These are phyloP conservation scores for Podospora bellae-mahoneyi DNA, from an alignment of 495 filamentous ascomycete species.

Conservation along the genomic window DNA sequence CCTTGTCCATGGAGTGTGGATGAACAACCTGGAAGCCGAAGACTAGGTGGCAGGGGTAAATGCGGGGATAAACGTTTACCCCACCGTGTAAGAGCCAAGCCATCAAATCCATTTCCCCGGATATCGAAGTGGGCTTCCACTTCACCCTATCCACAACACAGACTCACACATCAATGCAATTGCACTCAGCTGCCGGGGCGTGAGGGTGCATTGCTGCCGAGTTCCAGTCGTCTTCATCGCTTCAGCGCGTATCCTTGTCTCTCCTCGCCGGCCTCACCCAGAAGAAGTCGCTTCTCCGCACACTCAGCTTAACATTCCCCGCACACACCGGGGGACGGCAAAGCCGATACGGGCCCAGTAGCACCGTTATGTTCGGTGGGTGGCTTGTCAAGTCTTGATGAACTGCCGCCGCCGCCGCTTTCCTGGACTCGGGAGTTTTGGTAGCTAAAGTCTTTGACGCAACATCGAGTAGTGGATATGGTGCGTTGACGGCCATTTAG, in stretches of 20 bases:
- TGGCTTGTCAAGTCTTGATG: too few relatives aligned
- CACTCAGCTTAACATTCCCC: constrained; percentile 15
- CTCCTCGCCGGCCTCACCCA: not conserved
- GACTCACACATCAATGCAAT: too few relatives aligned
- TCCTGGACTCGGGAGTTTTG: not conserved
- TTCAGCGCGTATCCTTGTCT: not conserved
- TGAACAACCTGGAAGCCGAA: not conserved
- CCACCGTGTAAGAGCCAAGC: not conserved
- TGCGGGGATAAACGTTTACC: constrained; percentile 27
- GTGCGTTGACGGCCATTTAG: not conserved
- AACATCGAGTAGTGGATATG: constrained; percentile 15
- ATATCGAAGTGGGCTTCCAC: too few relatives aligned
- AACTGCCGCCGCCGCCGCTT: not conserved
- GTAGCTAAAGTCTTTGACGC: not conserved
- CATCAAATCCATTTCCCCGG: too few relatives aligned
- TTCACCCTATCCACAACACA: not conserved
- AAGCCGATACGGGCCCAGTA: not conserved
- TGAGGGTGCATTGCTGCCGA: not conserved
- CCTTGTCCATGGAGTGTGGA: not conserved
- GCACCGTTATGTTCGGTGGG: not conserved
- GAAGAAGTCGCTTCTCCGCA: not conserved
- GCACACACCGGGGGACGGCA: not conserved
- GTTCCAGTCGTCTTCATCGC: not conserved
- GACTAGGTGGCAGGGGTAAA: not conserved
- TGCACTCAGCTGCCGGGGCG: not conserved